Percentiles rank a stretch among this genome's conserved stretches.
Conservation (phyloP, 352 stramenopile genomes). For the Phytophthora meadii region DNA sequence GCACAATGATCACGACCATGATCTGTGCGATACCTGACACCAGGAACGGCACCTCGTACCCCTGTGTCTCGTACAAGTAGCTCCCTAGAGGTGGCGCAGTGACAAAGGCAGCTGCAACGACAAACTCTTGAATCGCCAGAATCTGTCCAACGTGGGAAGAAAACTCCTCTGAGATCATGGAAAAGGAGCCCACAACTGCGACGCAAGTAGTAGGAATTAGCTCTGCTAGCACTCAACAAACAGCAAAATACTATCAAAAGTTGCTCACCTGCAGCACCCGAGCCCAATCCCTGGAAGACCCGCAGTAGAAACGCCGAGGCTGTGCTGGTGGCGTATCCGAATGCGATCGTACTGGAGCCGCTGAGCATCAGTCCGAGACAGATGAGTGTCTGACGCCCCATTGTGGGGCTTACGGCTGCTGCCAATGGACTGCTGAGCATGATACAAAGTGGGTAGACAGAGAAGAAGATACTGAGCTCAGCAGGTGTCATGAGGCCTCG, state of each 20-base stretch:
- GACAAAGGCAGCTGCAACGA: slow-evolving; percentile 74
- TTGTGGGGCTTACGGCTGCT: slow-evolving; percentile 43
- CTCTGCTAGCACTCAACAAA: not conserved
- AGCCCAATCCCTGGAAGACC: slow-evolving; percentile 65
- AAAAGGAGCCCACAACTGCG: slow-evolving; percentile 68
- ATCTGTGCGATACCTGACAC: slow-evolving; percentile 66
- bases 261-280: slow-evolving; percentile 50
- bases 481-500: slow-evolving; percentile 50
- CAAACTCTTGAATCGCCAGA: slow-evolving; percentile 68
- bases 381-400: slow-evolving; percentile 72
- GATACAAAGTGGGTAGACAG: slow-evolving; percentile 76
- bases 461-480: slow-evolving; percentile 76
- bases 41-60: slow-evolving; percentile 69
- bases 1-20: slow-evolving; percentile 64
- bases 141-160: slow-evolving; percentile 55
- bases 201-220: slow-evolving; percentile 2
- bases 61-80: slow-evolving; percentile 58
- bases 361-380: slow-evolving; percentile 74
- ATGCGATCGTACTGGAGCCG: slow-evolving; percentile 66
- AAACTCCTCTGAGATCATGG: slow-evolving; percentile 77
- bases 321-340: slow-evolving; percentile 58
- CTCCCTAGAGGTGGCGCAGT: slow-evolving; percentile 65
- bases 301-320: slow-evolving; percentile 55
- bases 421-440: slow-evolving; percentile 75
- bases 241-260: slow-evolving; percentile 1